Conservation (phyloP, 345 rosid genomes). For the Alliaria petiolata region DNA sequence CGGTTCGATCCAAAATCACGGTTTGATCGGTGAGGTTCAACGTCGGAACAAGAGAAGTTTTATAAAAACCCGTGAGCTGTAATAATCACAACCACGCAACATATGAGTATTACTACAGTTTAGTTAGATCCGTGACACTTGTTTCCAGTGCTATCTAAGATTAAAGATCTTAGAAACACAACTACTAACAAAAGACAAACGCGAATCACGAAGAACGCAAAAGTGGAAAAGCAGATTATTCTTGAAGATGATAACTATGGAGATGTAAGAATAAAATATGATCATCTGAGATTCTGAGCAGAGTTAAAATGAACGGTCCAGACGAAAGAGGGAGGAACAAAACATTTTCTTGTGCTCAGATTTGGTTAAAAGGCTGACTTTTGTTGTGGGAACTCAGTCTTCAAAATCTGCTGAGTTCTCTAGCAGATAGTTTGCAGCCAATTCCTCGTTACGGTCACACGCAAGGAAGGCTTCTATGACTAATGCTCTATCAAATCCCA, state of each 20-base stretch:
- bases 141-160: too few species aligned
- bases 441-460: slow-evolving; percentile 89
- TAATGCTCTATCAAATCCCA: slow-evolving; percentile 88
- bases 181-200: background rate
- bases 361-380: slow-evolving; percentile 9
- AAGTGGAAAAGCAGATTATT: background rate
- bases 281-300: slow-evolving; percentile 15
- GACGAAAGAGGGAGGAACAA: background rate
- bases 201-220: background rate
- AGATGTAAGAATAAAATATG: slow-evolving; percentile 9
- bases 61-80: too few species aligned
- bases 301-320: slow-evolving; percentile 6
- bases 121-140: too few species aligned
- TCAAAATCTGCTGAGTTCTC: slow-evolving; percentile 90
- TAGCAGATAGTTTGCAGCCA: slow-evolving; percentile 91
- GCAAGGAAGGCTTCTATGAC: slow-evolving; percentile 97
- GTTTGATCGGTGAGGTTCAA: too few species aligned
- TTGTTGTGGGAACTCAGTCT: slow-evolving; percentile 46
- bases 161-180: too few species aligned
- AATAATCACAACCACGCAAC: too few species aligned
- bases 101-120: too few species aligned
- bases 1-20: too few species aligned
- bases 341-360: background rate
- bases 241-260: background rate
- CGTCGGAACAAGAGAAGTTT: too few species aligned